Evolutionary conservation across 441 rosid genomes (phyloP).

Genomic region (Gossypium lobatum): DNA sequence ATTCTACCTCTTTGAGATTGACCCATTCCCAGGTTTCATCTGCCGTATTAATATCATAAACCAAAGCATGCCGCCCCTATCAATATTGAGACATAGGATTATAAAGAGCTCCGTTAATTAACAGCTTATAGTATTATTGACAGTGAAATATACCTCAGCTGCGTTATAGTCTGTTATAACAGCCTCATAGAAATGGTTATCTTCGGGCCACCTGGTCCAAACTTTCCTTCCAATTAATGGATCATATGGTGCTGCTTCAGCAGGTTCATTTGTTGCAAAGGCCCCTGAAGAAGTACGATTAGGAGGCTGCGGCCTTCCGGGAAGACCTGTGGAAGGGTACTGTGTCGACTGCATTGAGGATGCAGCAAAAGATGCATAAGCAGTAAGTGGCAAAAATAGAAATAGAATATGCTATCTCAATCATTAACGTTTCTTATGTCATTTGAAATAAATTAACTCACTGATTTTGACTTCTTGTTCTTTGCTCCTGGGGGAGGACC

Average conservation of each 20-base stretch:
- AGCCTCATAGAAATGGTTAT: conserved; percentile 90
- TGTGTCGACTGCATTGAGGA: conserved; percentile 49
- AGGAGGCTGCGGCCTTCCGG: conserved; percentile 62
- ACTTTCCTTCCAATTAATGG: conserved; percentile 79
- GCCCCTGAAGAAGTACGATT: conserved; percentile 40
- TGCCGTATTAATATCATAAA: conserved; percentile 75
- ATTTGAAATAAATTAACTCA: conserved; percentile 34
- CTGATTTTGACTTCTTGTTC: conserved; percentile 86
- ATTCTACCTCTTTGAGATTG: conserved; percentile 91
- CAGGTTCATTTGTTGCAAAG: conserved; percentile 51
- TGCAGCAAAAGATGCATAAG: conserved; percentile 22
- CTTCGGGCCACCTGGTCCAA: conserved; percentile 99
- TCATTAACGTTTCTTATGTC: conserved; percentile 10
- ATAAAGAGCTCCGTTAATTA: conserved; percentile 11
- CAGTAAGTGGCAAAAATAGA: conserved; percentile 1
- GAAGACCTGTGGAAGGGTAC: conserved; percentile 51
- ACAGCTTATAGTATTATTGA: conserved; percentile 11
- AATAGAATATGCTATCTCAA: not conserved
- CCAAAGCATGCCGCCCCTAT: conserved; percentile 95
- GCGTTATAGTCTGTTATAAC: conserved; percentile 79
- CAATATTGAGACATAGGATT: conserved; percentile 20
- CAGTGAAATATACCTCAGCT: conserved; percentile 39
- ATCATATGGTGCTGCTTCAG: conserved; percentile 56
- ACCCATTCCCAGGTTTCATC: conserved; percentile 99
- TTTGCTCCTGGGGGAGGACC: conserved; percentile 75